Evolutionary conservation across 169 alveolate genomes (phyloP), one percentile per base, ranked within the genome.

Genomic region (Babesia gibsoni): DNA sequence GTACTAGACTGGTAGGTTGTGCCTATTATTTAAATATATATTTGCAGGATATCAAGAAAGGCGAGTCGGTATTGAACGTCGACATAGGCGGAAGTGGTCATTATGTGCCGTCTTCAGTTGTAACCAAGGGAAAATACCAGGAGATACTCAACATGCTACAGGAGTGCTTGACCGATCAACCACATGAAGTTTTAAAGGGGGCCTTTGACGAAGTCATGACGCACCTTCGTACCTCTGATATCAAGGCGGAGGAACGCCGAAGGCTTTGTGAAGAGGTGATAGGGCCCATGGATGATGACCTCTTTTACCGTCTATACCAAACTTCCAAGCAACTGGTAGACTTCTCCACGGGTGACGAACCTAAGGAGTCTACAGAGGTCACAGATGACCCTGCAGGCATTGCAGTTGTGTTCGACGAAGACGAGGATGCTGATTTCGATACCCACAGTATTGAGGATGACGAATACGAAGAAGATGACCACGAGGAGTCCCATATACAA

Each of bases 141-240:
- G 93, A 91, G 83, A 68, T 97, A 64, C 86, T 97, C 49, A 81
- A 89, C 22, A 64, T 80, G 8, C 88, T 96, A 16, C 90, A 95
- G 82, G 83, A 83, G 78, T 73, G 90, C 45, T 78, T 97, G 53
- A 97, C 96, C 22, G 98, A 96, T 54, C 95, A 92, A 83, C 92
- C 97, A 0, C 85, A 89, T 25, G 97, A 94, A 36, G 95, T 93
- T 30, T 80, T 96, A 30, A 91, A 86, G 56, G 96, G 95, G 57
- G 98, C 97, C 4, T 95, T 95, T 43, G 97, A 95, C 65, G 99
- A 97, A 53, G 89, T 96, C 16, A 75, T 97, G 35, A 85, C 91
- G 20, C 88, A 92, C n/a, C 68, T 95, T 57, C 93, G 95, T 65
- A 80, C 91, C 43, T 96, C 94, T 3, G 86, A 84, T 12, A 53